Evolutionary conservation across 177 flowering plant genomes (phyloP), one percentile per base, ranked within the genome.

Genomic region (Vitis hybrid): DNA sequence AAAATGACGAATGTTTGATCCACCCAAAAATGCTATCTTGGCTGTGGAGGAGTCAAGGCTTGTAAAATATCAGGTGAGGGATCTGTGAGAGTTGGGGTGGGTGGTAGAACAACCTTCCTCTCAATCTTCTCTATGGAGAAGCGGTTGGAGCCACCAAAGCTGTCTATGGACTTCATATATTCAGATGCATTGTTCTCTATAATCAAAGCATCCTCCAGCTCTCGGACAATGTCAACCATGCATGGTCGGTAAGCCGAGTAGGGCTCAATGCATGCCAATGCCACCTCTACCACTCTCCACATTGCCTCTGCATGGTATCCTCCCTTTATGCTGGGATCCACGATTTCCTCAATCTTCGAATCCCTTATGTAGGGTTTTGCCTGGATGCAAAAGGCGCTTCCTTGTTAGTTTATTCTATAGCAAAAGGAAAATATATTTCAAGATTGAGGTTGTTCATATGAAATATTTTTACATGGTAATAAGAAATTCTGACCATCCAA

Each of bases 141-240:
- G 52, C 90, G 85, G 70, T 80, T 79, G 9, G 96, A 88, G 20
- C 89, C 90, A 13, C 88, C 91, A 22, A 87, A 61, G 79, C 95
- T 88, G 70, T 90, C 91, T n/a, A 87, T 86, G 71, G 96, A 88
- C 71, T 78, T 88, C 91, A 88, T 83, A 74, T 88, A 87, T 78
- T 88, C 92, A 22, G 96, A 90, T 59, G 97, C 92, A 78, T 91
- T 91, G 73, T 84, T 91, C 77, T 91, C 94, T 72, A 89, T 89
- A 63, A 88, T 91, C 74, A 89, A 74, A 50, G 97, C 93, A 76
- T 89, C 92, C 81, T 91, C 94, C 16, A 91, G 83, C 77, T 91
- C 97, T 13, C 97, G 76, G 18, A 89, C 91, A 39, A 89, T 82
- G 80, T 87, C 90, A n/a, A 59, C 79, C 92, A 89, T 91, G 82